These are phyloP conservation scores for Oryza longistaminata DNA, from an alignment of 176 grass and related monocot species.

Conservation along the genomic window DNA sequence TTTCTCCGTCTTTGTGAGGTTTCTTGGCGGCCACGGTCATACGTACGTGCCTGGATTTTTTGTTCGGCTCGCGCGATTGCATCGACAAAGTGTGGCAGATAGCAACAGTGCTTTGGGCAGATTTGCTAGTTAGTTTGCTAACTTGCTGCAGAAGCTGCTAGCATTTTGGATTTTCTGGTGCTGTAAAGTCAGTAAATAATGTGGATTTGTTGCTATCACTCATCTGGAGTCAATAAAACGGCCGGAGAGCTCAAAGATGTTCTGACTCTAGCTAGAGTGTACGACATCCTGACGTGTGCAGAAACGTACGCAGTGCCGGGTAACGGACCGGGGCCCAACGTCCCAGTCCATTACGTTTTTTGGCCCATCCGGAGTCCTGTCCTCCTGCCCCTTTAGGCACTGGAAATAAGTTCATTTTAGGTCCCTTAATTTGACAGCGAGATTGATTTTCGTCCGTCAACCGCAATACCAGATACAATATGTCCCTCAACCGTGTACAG, in stretches of 20 bases:
- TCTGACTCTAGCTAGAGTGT: no score
- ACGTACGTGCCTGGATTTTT: not conserved
- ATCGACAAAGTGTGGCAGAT: not conserved
- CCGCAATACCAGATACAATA: no score
- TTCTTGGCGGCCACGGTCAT: conserved; percentile 26
- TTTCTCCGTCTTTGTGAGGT: not conserved
- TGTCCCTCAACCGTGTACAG: no score
- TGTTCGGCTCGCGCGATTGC: not conserved
- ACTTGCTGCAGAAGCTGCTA: not conserved
- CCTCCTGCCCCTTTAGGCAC: no score
- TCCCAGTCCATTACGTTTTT: no score
- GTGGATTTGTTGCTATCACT: not conserved
- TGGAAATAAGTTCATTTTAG: no score
- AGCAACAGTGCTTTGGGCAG: not conserved
- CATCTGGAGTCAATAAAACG: not conserved
- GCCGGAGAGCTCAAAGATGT: not conserved
- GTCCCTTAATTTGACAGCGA: no score
- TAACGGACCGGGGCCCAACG: not conserved
- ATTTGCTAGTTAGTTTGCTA: not conserved
- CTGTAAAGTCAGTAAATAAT: not conserved
- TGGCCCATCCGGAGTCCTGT: no score
- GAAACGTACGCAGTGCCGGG: not conserved
- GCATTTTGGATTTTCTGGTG: not conserved
- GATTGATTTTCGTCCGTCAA: no score
- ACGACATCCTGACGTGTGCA: not conserved